phyloP scores from a whole-genome alignment of 2,329 filamentous ascomycete species.

The Ophiocordyceps australis region DNA sequence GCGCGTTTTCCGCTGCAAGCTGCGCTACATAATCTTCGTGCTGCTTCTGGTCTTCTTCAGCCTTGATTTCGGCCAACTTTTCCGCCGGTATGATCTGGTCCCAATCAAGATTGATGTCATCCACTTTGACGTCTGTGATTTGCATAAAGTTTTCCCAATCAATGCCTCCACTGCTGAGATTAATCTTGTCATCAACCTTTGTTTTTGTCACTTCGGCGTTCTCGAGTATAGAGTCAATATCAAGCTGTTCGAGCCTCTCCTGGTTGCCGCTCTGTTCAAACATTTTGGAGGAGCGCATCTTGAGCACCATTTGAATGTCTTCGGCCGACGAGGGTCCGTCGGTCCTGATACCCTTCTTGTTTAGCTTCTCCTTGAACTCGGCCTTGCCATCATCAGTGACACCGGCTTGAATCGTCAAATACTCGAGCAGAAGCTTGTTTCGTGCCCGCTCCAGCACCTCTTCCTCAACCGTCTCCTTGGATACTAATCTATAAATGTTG shows the following conservation, averaged over 20 bases:
- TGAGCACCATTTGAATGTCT: slow-evolving; percentile 90
- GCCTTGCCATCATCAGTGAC: slow-evolving; percentile 91
- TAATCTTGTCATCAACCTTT: slow-evolving; percentile 81
- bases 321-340: slow-evolving; percentile 80
- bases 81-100: slow-evolving; percentile 96
- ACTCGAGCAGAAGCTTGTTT: slow-evolving; percentile 95
- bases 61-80: slow-evolving; percentile 75
- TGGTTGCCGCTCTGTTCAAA: slow-evolving; percentile 97
- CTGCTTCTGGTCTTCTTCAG: slow-evolving; percentile 69
- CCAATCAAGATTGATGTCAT: slow-evolving; percentile 68
- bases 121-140: slow-evolving; percentile 94
- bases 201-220: slow-evolving; percentile 97
- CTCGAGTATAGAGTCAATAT: slow-evolving; percentile 92
- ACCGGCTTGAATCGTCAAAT: slow-evolving; percentile 90
- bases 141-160: slow-evolving; percentile 90
- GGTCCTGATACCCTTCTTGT: slow-evolving; percentile 55
- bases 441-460: slow-evolving; percentile 90
- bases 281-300: slow-evolving; percentile 97
- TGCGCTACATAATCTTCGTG: slow-evolving; percentile 70
- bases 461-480: slow-evolving; percentile 96
- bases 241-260: slow-evolving; percentile 86
- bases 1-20: slow-evolving; percentile 70
- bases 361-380: slow-evolving; percentile 54
- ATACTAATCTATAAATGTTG: slow-evolving; percentile 89
- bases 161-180: slow-evolving; percentile 72